Conservation (phyloP, 2,329 filamentous ascomycete genomes). For the Malbranchea zuffiana region DNA sequence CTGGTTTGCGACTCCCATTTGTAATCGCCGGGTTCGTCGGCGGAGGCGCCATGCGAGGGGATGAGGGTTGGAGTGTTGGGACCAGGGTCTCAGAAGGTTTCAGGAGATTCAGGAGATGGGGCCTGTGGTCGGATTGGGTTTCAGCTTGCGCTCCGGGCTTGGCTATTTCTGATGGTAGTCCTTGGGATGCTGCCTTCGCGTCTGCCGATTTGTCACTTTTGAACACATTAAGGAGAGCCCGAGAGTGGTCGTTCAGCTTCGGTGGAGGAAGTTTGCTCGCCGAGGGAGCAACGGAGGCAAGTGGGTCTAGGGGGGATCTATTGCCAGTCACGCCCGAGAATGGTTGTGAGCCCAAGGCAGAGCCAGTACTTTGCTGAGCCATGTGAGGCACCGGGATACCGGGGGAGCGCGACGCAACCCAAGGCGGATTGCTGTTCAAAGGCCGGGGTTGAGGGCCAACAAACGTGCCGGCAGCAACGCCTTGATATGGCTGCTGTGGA, state of each 20-base stretch:
- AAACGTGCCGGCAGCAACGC: background rate
- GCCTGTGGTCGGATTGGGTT: constrained; percentile 29
- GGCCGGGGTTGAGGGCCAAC: background rate
- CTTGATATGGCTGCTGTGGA: background rate
- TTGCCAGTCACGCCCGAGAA: background rate
- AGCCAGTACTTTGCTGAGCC: background rate
- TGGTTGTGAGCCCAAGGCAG: background rate
- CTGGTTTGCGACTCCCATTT: no score
- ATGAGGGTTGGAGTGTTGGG: constrained; percentile 3
- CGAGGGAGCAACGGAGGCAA: constrained; percentile 42
- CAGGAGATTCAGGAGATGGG: constrained; percentile 27
- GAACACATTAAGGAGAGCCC: constrained; percentile 49
- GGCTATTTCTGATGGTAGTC: constrained; percentile 15
- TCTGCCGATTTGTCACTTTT: constrained; percentile 30
- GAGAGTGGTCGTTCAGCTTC: constrained; percentile 47
- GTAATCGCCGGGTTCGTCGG: background rate
- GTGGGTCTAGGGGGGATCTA: constrained; percentile 1
- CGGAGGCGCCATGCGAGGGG: constrained; percentile 36
- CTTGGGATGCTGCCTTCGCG: constrained; percentile 17
- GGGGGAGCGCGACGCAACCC: background rate
- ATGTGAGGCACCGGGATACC: background rate
- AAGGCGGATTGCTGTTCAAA: background rate
- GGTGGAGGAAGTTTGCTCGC: constrained; percentile 49
- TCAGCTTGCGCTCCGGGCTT: constrained; percentile 14
- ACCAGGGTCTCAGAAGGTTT: constrained; percentile 2